Evolutionary conservation across 208 protist genomes (phyloP).

Genomic region (Polymyxa betae): DNA sequence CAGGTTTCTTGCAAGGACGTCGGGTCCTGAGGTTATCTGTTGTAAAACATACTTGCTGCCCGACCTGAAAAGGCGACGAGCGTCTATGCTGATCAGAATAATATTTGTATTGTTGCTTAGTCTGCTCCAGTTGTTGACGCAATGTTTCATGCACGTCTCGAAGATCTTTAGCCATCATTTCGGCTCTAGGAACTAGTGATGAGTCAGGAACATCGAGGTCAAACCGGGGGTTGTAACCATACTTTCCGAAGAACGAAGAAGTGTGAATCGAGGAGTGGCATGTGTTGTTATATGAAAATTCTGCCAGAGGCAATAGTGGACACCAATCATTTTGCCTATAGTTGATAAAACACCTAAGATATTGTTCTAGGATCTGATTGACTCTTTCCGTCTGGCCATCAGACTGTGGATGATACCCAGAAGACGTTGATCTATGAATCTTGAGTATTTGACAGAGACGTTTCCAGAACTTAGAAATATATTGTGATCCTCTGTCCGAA

Average conservation of each 20-base stretch:
- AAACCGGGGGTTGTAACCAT: not conserved
- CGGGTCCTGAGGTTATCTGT: not conserved
- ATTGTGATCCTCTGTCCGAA: conserved; percentile 10
- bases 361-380: not conserved
- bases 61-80: not conserved
- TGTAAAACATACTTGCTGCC: not conserved
- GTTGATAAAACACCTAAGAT: not conserved
- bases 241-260: not conserved
- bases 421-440: not conserved
- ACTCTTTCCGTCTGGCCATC: not conserved
- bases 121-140: not conserved
- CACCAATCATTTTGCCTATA: not conserved
- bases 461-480: not conserved
- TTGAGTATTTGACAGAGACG: not conserved
- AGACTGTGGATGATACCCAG: not conserved
- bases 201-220: not conserved
- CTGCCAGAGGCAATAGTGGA: not conserved
- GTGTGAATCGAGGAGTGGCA: not conserved
- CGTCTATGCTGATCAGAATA: not conserved
- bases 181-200: not conserved
- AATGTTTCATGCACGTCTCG: not conserved
- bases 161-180: not conserved
- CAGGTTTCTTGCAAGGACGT: not conserved
- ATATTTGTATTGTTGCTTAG: not conserved
- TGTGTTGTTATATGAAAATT: not conserved